Base-by-base conservation (phyloP, 1,284 basidiomycete species). In the Sporisorium graminicola region DNA sequence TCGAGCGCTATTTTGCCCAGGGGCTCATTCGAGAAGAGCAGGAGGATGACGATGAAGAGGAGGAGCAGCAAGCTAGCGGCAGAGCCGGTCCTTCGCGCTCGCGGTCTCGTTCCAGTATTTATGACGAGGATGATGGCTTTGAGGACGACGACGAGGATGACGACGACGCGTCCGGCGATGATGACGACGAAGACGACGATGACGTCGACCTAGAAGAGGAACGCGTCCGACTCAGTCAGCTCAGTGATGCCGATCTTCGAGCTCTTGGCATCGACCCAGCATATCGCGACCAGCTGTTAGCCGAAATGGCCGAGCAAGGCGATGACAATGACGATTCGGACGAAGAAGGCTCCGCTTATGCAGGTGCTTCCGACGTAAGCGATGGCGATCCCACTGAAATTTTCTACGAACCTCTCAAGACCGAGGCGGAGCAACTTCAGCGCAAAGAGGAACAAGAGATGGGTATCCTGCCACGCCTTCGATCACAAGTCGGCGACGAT, bases 1-100 rank as follows among this genome's bases (percentile, higher is more conserved):
- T 85, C 24, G 67, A 79, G 42, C 67, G 63, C 50, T 69, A 54
- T 56, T 74, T 79, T 59, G 77, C 77, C 87, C 91, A 78, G 29
- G 63, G 71, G n/a, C 66, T 60, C 53, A 47, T 57, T 3, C 61
- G 56, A 9, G 65, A 59, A 31, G 73, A 74, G 20, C 74, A 80
- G n/a, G 74, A 78, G 20, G 75, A 80, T 7, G 86, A 84, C 1
- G 77, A 78, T 4, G 82, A 84, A 1, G 82, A 77, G 13, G 70
- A 74, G n/a, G 68, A 73, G 16, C 73, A 73, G 6, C 73, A 72
- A 6, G 63, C 57, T 5, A 74, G 14, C 42, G 52, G 9, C 27
- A 52, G 43, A 33, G 55, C 64, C 5, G 59, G 53, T 31, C 65
- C 62, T 44, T 65, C 65, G 3, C 69, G 61, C 18, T 54, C 60